phyloP scores from a whole-genome alignment of 768 basidiomycete genomes.

The Chalciporus chontae region DNA sequence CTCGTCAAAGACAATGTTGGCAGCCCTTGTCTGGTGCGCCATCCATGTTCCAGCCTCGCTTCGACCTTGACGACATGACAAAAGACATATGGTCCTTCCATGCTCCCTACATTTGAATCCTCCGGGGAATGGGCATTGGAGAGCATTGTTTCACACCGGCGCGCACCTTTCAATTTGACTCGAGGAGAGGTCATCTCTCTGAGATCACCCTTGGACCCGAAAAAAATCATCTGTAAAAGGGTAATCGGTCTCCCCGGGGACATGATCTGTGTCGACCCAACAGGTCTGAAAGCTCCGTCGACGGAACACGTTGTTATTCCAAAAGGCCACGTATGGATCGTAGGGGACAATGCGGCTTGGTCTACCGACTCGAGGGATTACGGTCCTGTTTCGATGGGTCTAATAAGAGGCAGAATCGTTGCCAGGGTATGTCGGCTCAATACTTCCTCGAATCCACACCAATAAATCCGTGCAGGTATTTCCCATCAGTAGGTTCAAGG shows the following conservation, averaged over 20 bases:
- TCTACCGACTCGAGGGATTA: slow-evolving; percentile 91
- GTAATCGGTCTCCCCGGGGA: slow-evolving; percentile 90
- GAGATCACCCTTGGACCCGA: slow-evolving; percentile 65
- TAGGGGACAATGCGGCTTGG: slow-evolving; percentile 80
- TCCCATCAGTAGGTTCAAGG: slow-evolving; percentile 27
- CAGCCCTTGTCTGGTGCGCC: slow-evolving; percentile 47
- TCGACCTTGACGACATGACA: background rate
- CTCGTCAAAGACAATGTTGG: slow-evolving; percentile 62
- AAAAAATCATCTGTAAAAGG: slow-evolving; percentile 78
- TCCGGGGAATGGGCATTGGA: slow-evolving; percentile 63
- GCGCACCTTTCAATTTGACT: slow-evolving; percentile 46
- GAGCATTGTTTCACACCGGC: slow-evolving; percentile 50
- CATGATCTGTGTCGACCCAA: slow-evolving; percentile 84
- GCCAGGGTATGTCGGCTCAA: slow-evolving; percentile 50
- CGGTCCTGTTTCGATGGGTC: slow-evolving; percentile 83
- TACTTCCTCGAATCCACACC: background rate
- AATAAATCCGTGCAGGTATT: slow-evolving; percentile 24
- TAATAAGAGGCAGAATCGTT: slow-evolving; percentile 65
- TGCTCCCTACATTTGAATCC: slow-evolving; percentile 70
- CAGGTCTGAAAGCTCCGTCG: slow-evolving; percentile 57
- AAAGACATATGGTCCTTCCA: slow-evolving; percentile 72
- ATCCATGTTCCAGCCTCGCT: background rate
- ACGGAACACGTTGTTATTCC: slow-evolving; percentile 77
- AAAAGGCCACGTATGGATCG: slow-evolving; percentile 85
- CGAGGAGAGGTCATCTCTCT: slow-evolving; percentile 79